phyloP scores from a whole-genome alignment of 176 grass and related monocot species.

The Oryza punctata region DNA sequence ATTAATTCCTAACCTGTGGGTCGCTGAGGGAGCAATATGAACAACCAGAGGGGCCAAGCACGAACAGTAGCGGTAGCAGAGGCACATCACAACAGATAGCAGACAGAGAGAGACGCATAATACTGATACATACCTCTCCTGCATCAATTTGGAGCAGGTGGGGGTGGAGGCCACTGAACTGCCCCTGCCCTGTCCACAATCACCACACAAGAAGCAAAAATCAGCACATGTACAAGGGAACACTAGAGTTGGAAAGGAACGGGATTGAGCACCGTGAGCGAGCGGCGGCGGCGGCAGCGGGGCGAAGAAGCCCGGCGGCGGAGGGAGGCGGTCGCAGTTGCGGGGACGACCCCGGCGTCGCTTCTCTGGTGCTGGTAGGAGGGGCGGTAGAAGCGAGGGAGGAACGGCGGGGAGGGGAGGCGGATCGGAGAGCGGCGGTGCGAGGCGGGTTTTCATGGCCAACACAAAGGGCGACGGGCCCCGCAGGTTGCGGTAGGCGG shows the following conservation, averaged over 20 bases:
- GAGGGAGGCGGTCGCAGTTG: constrained; percentile 29
- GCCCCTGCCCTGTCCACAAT: constrained; percentile 21
- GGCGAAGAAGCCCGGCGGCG: constrained; percentile 32
- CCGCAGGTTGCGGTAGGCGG: constrained; percentile 27
- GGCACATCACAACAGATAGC: neutral
- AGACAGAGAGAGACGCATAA: neutral
- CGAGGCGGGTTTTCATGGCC: constrained; percentile 55
- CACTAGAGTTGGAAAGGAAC: too few species aligned
- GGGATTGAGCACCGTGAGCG: too few species aligned
- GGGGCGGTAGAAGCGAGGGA: neutral
- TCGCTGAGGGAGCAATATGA: neutral
- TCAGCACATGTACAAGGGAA: neutral
- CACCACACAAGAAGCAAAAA: neutral
- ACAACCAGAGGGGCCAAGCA: neutral
- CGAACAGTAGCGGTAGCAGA: neutral
- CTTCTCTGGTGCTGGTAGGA: neutral
- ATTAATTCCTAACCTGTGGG: neutral
- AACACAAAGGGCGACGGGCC: constrained; percentile 53
- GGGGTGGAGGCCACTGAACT: constrained; percentile 39
- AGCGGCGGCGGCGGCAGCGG: neutral
- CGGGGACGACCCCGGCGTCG: constrained; percentile 44
- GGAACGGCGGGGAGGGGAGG: neutral
- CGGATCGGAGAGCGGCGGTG: constrained; percentile 33
- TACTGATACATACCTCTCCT: constrained; percentile 40
- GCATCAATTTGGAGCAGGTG: constrained; percentile 45